A percentile compares a stretch with the other conserved stretches of the same genome.
phyloP scores from a whole-genome alignment of 441 rosid genomes.

The Rhodomyrtus psidioides region DNA sequence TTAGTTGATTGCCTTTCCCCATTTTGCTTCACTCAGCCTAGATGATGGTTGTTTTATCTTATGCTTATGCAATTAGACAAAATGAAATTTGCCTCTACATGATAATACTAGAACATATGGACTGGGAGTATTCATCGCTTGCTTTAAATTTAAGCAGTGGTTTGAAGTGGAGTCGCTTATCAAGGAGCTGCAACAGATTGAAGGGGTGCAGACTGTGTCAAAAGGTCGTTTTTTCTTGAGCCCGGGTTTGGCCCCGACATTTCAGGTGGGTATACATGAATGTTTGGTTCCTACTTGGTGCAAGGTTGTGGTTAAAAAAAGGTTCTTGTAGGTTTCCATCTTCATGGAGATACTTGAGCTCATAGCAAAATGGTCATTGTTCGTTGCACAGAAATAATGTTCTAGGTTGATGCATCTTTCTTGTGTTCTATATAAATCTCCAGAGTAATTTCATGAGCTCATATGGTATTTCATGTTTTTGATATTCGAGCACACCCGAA shows the following conservation, averaged over 20 bases:
- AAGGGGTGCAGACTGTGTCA: conserved; percentile 69
- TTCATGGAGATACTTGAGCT: not conserved
- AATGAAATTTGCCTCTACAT: not conserved
- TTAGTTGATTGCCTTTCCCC: not conserved
- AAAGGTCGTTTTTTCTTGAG: conserved; percentile 85
- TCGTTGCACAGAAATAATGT: not conserved
- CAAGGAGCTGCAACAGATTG: conserved; percentile 63
- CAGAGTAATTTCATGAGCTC: not conserved
- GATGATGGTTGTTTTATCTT: not conserved
- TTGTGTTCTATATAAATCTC: too few relatives aligned
- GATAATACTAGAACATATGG: not conserved
- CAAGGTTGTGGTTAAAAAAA: not conserved
- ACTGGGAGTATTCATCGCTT: not conserved
- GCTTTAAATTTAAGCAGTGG: conserved; percentile 51
- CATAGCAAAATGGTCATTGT: not conserved
- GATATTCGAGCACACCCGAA: not conserved
- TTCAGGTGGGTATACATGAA: conserved; percentile 48
- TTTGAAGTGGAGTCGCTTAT: conserved; percentile 81
- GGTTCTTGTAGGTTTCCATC: not conserved
- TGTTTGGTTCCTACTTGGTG: not conserved
- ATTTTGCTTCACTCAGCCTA: not conserved
- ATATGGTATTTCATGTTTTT: not conserved
- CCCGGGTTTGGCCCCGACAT: conserved; percentile 91
- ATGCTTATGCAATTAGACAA: not conserved
- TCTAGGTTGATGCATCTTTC: not conserved